Base-by-base conservation (phyloP, 1,139 yeast genomes). In the Saccharomyces hybrid region DNA sequence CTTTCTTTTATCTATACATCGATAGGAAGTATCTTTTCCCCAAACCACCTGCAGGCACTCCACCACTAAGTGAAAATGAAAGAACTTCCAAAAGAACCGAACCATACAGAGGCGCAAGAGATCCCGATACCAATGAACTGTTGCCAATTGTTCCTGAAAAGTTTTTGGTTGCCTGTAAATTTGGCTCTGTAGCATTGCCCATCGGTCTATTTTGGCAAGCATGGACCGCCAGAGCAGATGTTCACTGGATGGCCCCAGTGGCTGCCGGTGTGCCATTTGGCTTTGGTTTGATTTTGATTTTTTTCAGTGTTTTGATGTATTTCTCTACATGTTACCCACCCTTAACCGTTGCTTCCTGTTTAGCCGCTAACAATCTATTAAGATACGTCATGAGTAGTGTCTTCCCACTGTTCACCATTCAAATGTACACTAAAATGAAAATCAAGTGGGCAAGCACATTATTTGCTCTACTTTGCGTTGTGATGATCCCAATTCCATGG, bases 191-290 rank as follows among this genome's bases (percentile, higher is more conserved):
- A 32, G 77, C 81, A 27, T 73, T 87, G 58, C 91, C 91, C 14
- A 74, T 83, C 48, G 78, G 88, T 0, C 75, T 87, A 56, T 87
- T 88, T 70, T 87, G 95, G 95, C 75, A 86, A 57, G 95, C 86
- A 13, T 87, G 95, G 95, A 78, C 91, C 3, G 80, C 88, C 5
- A 78, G 80, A 64, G 59, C 62, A 2, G 68, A 72, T 44, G 81
- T 86, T 32, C 95, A 87, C 69, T 88, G 95, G 95, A 82, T 86
- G 74, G 86, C 82, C 14, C 90, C 95, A 11, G 76, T 84, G 48
- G 80, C 86, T 32, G 83, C 93, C 0, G 90, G 89, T 59, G 77
- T 82, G 44, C 85, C 90, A 44, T 86, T 86, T 66, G 91, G 93
- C 0, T 83, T 83, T 65, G 88, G 93, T 1, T 75, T 85, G 58